These are phyloP conservation scores for Phaeophleospora eucalypticola DNA, from an alignment of 2,329 filamentous ascomycete species.

Conservation along the genomic window DNA sequence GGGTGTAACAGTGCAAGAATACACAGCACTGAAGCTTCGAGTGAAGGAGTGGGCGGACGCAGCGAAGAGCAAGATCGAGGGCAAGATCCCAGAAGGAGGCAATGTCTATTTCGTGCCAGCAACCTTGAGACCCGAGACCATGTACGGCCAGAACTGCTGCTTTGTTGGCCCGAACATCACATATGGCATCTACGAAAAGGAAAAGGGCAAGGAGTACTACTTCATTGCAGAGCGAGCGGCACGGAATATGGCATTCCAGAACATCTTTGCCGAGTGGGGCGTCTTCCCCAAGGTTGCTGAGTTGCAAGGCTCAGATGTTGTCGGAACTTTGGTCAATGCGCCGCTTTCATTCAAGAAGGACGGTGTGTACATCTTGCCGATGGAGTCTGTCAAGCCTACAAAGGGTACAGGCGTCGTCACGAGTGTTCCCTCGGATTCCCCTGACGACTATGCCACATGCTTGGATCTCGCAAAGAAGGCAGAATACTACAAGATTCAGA, in stretches of 20 bases:
- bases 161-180: conserved; percentile 87
- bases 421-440: conserved; percentile 90
- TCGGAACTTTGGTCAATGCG: conserved; percentile 85
- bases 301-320: conserved; percentile 70
- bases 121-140: conserved; percentile 90
- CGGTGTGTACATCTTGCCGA: conserved; percentile 83
- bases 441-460: conserved; percentile 89
- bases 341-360: conserved; percentile 81
- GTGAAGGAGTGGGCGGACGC: conserved; percentile 83
- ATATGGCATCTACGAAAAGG: conserved; percentile 81
- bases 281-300: conserved; percentile 70
- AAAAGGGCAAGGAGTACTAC: conserved; percentile 63
- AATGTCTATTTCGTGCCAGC: conserved; percentile 88
- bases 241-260: conserved; percentile 95
- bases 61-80: conserved; percentile 66
- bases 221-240: conserved; percentile 78
- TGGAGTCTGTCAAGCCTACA: conserved; percentile 86
- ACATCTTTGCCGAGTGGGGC: conserved; percentile 73
- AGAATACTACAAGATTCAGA: conserved; percentile 92
- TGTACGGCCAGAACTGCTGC: conserved; percentile 97
- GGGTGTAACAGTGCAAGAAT: conserved; percentile 82
- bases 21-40: conserved; percentile 86
- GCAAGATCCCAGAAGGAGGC: conserved; percentile 72
- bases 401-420: conserved; percentile 98
- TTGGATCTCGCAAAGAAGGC: conserved; percentile 89